Evolutionary conservation across 176 grass and related monocot genomes (phyloP), one percentile per base, ranked within the genome.

Genomic region (Dactylis glomerata): DNA sequence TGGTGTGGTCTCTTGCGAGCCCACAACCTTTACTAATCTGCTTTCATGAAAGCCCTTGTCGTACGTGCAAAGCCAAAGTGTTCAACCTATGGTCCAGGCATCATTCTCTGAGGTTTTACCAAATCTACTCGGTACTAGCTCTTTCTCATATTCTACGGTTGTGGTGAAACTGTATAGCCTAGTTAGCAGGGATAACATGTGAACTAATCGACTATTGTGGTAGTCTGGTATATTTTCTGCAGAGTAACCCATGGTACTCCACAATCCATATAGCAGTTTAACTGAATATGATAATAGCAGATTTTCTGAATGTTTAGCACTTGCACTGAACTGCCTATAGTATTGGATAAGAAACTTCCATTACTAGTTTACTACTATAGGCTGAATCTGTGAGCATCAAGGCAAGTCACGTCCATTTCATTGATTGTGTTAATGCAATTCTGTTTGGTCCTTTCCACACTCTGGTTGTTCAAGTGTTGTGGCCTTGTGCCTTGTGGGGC

Each of bases 31-130:
- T 82, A 62, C 5, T 62, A 47, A 75, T 83, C 45, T 49, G 33
- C 32, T 83, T 75, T 55, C 83, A 22, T 77, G 42, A 73, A 80
- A 81, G 81, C 56, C 71, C 67, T 84, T 83, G 56, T 72, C 75
- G 63, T 86, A 83, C 51, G 83, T 79, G 32, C 74, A 45, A 47
- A 69, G 20, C 66, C 52, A 54, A 82, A 40, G 27, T 22, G 23
- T 63, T 49, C 77, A 17, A 3, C 10, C 47, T 50, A 28, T 24
- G 22, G 68, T 31, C 62, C 58, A 56, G 74, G 65, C 10, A 45
- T 56, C 0, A 2, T 30, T 44, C 72, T 70, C 62, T 10, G 54
- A 77, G n/a, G 63, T 19, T 73, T 67, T 65, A 47, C 73, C 46
- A 8, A 3, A 36, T 59, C 31, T 78, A 28, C 46, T 13, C 23